Base-by-base conservation (phyloP, 2,329 filamentous ascomycete genomes). In the Trichoderma sp. region DNA sequence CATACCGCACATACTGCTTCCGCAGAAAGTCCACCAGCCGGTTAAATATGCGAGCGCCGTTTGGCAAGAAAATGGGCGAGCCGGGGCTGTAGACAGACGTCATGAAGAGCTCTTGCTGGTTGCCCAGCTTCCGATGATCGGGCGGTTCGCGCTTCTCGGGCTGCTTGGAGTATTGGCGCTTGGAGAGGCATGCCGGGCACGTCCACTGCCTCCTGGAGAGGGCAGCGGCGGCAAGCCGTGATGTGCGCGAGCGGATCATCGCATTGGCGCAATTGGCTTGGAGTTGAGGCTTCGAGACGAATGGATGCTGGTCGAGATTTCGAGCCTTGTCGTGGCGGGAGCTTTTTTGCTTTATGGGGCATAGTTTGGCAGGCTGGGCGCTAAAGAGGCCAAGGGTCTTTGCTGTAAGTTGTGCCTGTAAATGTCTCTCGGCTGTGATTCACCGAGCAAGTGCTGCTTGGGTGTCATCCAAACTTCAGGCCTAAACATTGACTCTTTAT, bases 31-130 rank as follows among this genome's bases (percentile, higher is more conserved):
- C 87, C 72, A 94, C 89, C 26, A 97, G 88, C 69, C 93, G 92
- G 79, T 96, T 95, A 84, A 97, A 94, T 76, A 97, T 88, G 71
- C 90, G 90, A 0, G 94, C 87, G 74, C 94, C 94, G 78, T 93
- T 91, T 26, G 94, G 94, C 6, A 95, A 87, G 77, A 97, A 93
- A 12, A 97, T 90, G 3, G 94, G 93, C 17, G 93, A 96, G 1
- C 94, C 94, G 3, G 94, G 93, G 77, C 93, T 96, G 80, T 94
- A 95, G 47, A 87, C 80, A 1, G 93, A 94, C 15, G 88, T 93
- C 47, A 90, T 93, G 81, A 96, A 97, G 50, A 97, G 88, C 76
- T 92, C 89, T 76, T 96, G 93, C 72, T 89, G 85, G 65, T 87
- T 75, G 62, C 86, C 89, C 71, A 91, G 84, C 75, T 87, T 84